Base-by-base conservation (phyloP, 352 stramenopile genomes). In the Pythium periplocum region DNA sequence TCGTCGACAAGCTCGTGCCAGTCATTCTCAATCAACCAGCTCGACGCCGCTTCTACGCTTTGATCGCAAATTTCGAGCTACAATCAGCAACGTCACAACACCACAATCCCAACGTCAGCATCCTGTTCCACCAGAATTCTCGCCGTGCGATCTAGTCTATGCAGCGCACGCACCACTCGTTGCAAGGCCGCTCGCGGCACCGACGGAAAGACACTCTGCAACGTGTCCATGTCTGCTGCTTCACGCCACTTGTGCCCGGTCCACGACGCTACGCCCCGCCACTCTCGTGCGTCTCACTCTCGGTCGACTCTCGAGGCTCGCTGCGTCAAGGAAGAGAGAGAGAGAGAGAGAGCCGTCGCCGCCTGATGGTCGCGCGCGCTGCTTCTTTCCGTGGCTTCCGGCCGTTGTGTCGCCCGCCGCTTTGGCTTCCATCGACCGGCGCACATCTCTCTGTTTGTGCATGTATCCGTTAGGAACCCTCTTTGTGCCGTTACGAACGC, bases 1-100 rank as follows among this genome's bases (percentile, higher is more conserved):
- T 69, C 52, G 7, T 66, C 56, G 26, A 74, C 44, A 10, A 69
- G 52, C 2, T 74, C 66, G 26, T 66, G 48, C 68, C 64, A 76
- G 56, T 72, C 57, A 35, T 76, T 67, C 45, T 70, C 64, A 10
- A 71, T 47, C n/a, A 76, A 42, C 55, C 62, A 76, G 7, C 68
- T 55, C 8, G 68, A 72, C 34, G 68, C 68, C 10, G 60, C 56
- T 39, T 73, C 68, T 0, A 73, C 58, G 46, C 51, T 76, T 12
- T 64, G 43, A 35, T 76, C 59, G 45, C 61, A 76, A 36, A 76
- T 66, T 8, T 65, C 55, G 3, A 72, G 51, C 68, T 76, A 42
- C 26, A 47, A 7, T 53, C 8, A 30, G 9, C 9, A 30, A 44
- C 12, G 31, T 4, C 45, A 55, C 2, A 32, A 44, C 31, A 39